Percentiles rank a stretch among this genome's conserved stretches.
Conservation (phyloP, 768 basidiomycete species). For the Suillus discolor region DNA sequence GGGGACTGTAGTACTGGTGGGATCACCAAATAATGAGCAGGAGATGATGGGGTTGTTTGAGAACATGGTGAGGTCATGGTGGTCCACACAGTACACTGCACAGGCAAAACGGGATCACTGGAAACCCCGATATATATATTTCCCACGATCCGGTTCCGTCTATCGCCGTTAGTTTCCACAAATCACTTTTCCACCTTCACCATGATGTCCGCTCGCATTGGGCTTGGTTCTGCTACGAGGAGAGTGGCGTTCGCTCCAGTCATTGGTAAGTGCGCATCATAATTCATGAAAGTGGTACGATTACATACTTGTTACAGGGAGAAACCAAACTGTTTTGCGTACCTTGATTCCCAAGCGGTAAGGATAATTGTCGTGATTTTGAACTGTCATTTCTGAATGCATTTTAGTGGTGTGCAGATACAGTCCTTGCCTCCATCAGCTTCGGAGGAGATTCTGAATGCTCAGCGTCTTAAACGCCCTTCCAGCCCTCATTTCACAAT, state of each 20-base stretch:
- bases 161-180: slow-evolving; percentile 6
- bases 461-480: slow-evolving; percentile 87
- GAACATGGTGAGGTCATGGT: background rate
- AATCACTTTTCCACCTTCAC: slow-evolving; percentile 13
- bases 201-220: slow-evolving; percentile 51
- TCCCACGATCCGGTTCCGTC: slow-evolving; percentile 23
- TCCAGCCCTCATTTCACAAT: slow-evolving; percentile 95
- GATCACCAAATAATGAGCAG: background rate
- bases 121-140: background rate
- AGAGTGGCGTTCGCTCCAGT: slow-evolving; percentile 44
- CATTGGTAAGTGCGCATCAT: slow-evolving; percentile 24
- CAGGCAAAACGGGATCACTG: too few relatives aligned
- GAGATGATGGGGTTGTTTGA: background rate
- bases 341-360: slow-evolving; percentile 45
- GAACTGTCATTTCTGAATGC: slow-evolving; percentile 8
- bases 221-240: slow-evolving; percentile 59
- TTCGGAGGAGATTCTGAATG: slow-evolving; percentile 70
- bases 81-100: background rate
- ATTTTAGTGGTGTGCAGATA: slow-evolving; percentile 57
- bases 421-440: slow-evolving; percentile 65
- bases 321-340: slow-evolving; percentile 41
- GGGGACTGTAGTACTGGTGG: background rate
- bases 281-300: slow-evolving; percentile 2
- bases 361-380: slow-evolving; percentile 9
- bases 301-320: slow-evolving; percentile 16